Base-by-base conservation (phyloP, 805 yeast genomes). In the Schwanniomyces occidentalis region DNA sequence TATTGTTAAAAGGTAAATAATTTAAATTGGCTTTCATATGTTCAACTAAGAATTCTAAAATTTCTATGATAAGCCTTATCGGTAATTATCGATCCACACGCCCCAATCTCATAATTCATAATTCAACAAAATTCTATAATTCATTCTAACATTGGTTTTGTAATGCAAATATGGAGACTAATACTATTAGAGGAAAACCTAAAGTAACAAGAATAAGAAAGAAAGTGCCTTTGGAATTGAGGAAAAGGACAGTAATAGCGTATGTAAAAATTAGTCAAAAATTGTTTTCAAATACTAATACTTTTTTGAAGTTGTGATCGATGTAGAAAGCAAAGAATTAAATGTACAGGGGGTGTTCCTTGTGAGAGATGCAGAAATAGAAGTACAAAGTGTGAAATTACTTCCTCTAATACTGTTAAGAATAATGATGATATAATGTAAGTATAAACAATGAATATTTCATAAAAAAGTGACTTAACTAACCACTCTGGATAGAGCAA, bases 281-380 rank as follows among this genome's bases (percentile, higher is more conserved):
- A n/a, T n/a, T n/a, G n/a, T n/a, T n/a, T n/a, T n/a, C n/a, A n/a
- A n/a, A n/a, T n/a, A n/a, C n/a, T n/a, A n/a, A n/a, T n/a, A n/a
- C n/a, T n/a, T n/a, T n/a, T 7, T 19, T 10, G 5, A n/a, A 42
- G 44, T n/a, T 45, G 49, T 24, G 42, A 40, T 24, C 27, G 40
- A 17, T 42, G 46, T 19, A 30, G 44, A 21, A 13, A 19, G 10
- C 37, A 41, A 12, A 39, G 44, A 22, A 28, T 30, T n/a, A 40
- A 39, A 24, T 34, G 35, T 17, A 19, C 26, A n/a, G 30, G 43
- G 24, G 44, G 40, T 7, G 16, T 20, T 29, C 43, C 47, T 8
- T 32, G 35, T 32, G 35, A 32, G 3, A 32, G 24, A 18, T 32
- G 35, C 16, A 17, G 9, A 4, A 6, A 6, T 6, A 19, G 26